These are phyloP conservation scores for Trichophyton rubrum DNA, from an alignment of 2,329 filamentous ascomycete species.

Conservation along the genomic window DNA sequence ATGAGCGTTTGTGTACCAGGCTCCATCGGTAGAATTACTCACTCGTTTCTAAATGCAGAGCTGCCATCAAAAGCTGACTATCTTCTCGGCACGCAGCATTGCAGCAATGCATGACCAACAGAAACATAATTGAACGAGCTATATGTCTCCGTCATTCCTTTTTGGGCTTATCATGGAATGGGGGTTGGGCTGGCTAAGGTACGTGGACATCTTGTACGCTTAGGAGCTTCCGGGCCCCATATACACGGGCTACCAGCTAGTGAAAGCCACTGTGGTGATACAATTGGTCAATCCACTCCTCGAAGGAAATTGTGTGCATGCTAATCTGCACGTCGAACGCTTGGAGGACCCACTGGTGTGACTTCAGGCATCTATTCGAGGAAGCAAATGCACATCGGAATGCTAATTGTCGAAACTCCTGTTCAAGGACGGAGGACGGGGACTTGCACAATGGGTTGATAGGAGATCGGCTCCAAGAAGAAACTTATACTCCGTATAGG, in stretches of 20 bases:
- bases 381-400: neutral
- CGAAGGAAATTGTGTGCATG: neutral
- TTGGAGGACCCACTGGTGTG: neutral
- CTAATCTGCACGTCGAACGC: neutral
- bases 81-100: neutral
- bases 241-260: neutral
- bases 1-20: neutral
- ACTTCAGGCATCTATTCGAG: neutral
- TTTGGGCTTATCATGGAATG: neutral
- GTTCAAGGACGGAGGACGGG: neutral
- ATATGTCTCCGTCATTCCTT: neutral
- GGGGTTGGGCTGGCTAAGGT: neutral
- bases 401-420: neutral
- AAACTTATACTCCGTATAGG: too few species aligned
- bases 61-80: neutral
- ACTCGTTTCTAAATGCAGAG: neutral
- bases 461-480: too few species aligned
- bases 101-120: neutral
- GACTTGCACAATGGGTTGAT: neutral
- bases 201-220: neutral
- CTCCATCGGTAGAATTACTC: neutral
- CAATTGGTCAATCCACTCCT: neutral
- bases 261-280: neutral
- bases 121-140: neutral
- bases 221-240: constrained; percentile 3